Evolutionary conservation across 306 rosid genomes (phyloP).

Genomic region (Chamaecrista fasciculata): DNA sequence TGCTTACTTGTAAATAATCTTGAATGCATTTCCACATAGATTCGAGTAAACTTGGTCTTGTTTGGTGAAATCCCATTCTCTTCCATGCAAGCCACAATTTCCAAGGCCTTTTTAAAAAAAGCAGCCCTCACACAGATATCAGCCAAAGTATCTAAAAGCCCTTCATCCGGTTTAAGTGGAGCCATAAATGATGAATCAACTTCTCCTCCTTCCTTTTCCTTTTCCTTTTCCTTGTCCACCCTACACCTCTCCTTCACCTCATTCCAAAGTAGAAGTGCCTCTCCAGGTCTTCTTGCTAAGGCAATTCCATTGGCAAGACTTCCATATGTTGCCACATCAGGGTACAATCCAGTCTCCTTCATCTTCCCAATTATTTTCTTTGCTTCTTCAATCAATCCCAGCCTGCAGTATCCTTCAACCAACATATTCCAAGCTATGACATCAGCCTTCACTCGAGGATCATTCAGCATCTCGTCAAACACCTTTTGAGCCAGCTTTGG

Average conservation of each 20-base stretch:
- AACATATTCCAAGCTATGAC: constrained; percentile 88
- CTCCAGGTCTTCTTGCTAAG: constrained; percentile 89
- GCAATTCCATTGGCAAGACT: constrained; percentile 81
- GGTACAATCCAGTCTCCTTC: constrained; percentile 75
- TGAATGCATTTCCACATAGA: constrained; percentile 99
- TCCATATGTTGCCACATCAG: constrained; percentile 84
- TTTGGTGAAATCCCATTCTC: constrained; percentile 89
- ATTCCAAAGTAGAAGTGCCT: constrained; percentile 90
- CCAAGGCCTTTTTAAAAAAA: constrained; percentile 85
- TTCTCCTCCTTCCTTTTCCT: constrained; percentile 36
- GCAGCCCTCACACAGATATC: constrained; percentile 98
- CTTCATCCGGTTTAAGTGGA: constrained; percentile 84
- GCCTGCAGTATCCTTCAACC: constrained; percentile 87
- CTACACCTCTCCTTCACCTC: constrained; percentile 90
- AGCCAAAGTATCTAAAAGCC: constrained; percentile 80
- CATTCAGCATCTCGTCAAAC: constrained; percentile 79
- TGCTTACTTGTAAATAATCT: constrained; percentile 97
- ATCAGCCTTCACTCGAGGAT: constrained; percentile 80
- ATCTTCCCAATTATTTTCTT: constrained; percentile 71
- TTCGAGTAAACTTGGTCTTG: constrained; percentile 85
- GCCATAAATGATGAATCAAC: constrained; percentile 51
- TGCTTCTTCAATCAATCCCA: constrained; percentile 80
- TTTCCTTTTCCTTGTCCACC: constrained; percentile 29
- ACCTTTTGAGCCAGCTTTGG: constrained; percentile 94
- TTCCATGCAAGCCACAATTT: constrained; percentile 98